These are phyloP conservation scores for Mortierella antarctica DNA, from an alignment of 192 early-diverging fungal genomes.

Conservation along the genomic window DNA sequence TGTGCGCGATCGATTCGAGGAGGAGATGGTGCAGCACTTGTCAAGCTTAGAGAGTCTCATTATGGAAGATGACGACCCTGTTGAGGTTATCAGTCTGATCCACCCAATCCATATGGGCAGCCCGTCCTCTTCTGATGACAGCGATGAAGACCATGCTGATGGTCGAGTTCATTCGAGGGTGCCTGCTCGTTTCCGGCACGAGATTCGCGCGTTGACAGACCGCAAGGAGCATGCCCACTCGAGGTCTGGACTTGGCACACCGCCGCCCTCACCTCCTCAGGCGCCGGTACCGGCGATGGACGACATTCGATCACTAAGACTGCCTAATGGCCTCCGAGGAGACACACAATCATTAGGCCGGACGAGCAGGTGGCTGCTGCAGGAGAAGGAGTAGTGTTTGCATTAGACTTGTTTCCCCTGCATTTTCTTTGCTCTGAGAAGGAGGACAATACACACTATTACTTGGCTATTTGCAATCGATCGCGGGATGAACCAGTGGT, in stretches of 20 bases:
- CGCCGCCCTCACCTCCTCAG: constrained; percentile 31
- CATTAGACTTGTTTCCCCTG: too few species aligned
- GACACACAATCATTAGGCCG: not conserved
- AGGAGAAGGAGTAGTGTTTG: too few species aligned
- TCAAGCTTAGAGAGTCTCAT: constrained; percentile 40
- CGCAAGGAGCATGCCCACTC: not conserved
- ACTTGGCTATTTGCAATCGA: too few species aligned
- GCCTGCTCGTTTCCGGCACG: constrained; percentile 17
- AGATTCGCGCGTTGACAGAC: not conserved
- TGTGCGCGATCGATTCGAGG: constrained; percentile 41
- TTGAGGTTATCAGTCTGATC: constrained; percentile 14
- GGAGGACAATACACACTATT: too few species aligned
- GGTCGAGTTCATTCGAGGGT: not conserved
- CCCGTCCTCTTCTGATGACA: constrained; percentile 2
- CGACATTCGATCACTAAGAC: constrained; percentile 4
- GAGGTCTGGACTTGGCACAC: constrained; percentile 7
- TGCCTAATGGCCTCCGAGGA: not conserved
- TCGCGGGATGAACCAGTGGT: too few species aligned
- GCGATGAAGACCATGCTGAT: constrained; percentile 9
- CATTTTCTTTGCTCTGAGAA: too few species aligned
- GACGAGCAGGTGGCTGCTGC: too few species aligned
- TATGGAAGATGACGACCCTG: constrained; percentile 32
- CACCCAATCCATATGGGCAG: not conserved
- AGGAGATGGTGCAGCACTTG: constrained; percentile 47
- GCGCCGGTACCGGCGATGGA: not conserved